Evolutionary conservation across 441 rosid species (phyloP).

Genomic region (Gossypium davidsonii): DNA sequence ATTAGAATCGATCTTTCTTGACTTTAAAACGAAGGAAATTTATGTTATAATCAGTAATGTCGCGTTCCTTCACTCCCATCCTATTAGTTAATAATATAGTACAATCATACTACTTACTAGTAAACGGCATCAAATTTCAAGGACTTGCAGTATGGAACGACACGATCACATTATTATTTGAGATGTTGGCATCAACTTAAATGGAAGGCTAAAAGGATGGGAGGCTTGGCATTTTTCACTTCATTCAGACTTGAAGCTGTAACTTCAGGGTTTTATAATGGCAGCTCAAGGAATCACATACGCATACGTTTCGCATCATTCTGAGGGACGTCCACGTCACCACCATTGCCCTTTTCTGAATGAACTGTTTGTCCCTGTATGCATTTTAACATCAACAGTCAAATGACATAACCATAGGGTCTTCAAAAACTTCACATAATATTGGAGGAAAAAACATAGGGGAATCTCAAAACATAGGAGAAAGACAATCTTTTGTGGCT

Average conservation of each 20-base stretch:
- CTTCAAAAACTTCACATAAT: neutral
- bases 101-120: neutral
- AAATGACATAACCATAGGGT: neutral
- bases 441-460: neutral
- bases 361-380: constrained; percentile 37
- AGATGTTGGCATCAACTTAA: neutral
- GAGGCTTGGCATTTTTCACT: neutral
- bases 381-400: constrained; percentile 6
- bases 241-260: neutral
- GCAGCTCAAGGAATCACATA: constrained; percentile 19
- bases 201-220: neutral
- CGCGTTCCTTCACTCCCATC: neutral
- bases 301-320: constrained; percentile 60
- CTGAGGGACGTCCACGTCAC: constrained; percentile 67
- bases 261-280: neutral
- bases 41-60: neutral
- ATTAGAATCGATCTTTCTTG: neutral
- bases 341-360: constrained; percentile 36
- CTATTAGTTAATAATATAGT: neutral
- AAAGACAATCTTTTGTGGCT: neutral
- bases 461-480: neutral
- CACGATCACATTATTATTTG: neutral
- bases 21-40: neutral
- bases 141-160: neutral
- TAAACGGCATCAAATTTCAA: neutral